Evolutionary conservation across 768 basidiomycete genomes (phyloP).

Genomic region (Naganishia friedmannii): DNA sequence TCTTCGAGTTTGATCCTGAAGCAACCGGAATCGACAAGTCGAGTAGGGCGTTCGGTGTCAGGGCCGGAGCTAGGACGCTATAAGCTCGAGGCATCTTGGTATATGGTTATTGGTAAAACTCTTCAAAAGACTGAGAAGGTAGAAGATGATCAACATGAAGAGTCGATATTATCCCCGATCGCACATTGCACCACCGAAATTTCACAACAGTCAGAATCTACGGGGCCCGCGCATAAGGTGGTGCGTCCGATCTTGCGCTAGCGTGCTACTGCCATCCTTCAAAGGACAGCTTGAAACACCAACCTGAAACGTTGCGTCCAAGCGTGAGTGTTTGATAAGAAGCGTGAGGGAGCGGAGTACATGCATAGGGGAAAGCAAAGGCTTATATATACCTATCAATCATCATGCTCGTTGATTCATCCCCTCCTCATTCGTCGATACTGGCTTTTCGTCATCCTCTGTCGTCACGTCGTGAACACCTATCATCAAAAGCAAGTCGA

Average conservation of each 20-base stretch:
- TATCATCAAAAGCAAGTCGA: not conserved
- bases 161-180: not conserved
- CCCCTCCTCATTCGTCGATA: too few relatives aligned
- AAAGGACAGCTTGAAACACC: not conserved
- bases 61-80: constrained; percentile 45
- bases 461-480: too few relatives aligned
- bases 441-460: too few relatives aligned
- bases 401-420: too few relatives aligned
- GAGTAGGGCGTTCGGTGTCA: constrained; percentile 45
- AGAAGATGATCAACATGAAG: too few relatives aligned
- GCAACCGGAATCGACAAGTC: constrained; percentile 33
- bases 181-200: constrained; percentile 6
- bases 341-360: too few relatives aligned
- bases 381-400: not conserved
- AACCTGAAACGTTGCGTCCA: too few relatives aligned
- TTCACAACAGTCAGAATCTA: not conserved
- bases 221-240: not conserved
- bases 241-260: too few relatives aligned
- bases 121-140: too few relatives aligned
- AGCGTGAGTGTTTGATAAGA: too few relatives aligned
- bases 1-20: constrained; percentile 9
- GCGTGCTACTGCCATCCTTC: not conserved
- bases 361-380: not conserved
- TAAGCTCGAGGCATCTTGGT: constrained; percentile 36
- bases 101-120: too few relatives aligned